Conservation (phyloP, 345 rosid species). For the Acer campestre region DNA sequence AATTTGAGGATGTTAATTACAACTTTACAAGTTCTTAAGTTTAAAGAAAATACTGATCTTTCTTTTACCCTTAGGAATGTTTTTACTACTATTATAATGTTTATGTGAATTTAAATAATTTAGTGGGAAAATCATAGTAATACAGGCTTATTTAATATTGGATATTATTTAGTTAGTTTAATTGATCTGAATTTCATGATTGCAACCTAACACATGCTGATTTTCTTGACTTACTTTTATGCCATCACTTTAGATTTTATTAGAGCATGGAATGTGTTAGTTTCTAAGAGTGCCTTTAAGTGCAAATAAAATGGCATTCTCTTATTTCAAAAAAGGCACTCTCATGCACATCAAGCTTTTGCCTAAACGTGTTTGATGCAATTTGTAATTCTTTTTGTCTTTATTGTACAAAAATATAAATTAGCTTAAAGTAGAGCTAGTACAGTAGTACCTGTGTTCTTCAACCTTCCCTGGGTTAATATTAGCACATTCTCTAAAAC, state of each 20-base stretch:
- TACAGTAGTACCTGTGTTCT: neutral
- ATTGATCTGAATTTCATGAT: neutral
- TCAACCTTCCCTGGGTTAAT: neutral
- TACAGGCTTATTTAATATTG: neutral
- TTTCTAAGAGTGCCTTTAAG: neutral
- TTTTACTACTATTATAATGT: neutral
- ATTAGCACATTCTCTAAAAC: neutral
- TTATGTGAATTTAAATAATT: neutral
- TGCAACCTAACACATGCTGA: neutral
- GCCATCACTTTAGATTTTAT: neutral
- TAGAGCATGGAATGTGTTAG: neutral
- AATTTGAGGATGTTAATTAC: neutral
- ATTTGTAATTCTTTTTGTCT: neutral
- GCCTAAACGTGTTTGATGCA: constrained; percentile 3
- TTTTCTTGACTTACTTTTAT: neutral
- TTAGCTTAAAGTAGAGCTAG: neutral
- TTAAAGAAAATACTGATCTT: constrained; percentile 2
- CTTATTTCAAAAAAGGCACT: neutral
- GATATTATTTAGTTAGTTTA: neutral
- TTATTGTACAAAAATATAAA: neutral
- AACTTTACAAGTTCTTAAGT: neutral
- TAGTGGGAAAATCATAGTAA: neutral
- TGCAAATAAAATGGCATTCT: neutral
- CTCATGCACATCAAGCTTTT: neutral
- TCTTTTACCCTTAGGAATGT: neutral